Percentiles rank a stretch among this genome's conserved stretches.
phyloP scores from a whole-genome alignment of 805 yeast genomes.

The Ogataea henricii region DNA sequence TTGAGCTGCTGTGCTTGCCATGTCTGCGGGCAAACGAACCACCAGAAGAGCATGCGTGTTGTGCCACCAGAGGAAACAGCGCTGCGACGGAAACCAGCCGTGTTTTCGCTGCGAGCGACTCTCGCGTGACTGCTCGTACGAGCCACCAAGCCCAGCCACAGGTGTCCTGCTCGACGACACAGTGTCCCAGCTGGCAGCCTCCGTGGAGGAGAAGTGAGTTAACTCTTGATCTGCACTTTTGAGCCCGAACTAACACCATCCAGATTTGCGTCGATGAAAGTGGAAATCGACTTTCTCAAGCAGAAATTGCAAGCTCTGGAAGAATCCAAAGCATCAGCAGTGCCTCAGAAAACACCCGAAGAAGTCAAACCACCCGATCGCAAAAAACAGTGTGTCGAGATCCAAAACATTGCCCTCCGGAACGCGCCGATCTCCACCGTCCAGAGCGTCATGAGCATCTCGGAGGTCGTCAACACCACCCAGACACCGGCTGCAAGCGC shows the following conservation, averaged over 20 bases:
- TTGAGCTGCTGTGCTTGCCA: too few relatives aligned
- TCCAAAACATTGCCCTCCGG: conserved; percentile 15
- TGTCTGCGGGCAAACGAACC: not conserved
- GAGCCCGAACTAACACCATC: not conserved
- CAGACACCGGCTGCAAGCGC: not conserved
- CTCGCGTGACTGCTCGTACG: conserved; percentile 10
- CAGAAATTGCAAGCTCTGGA: not conserved
- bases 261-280: not conserved
- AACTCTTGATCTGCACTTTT: not conserved
- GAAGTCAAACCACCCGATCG: not conserved
- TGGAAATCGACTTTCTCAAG: not conserved
- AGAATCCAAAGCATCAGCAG: not conserved
- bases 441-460: conserved; percentile 15
- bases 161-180: not conserved
- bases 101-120: conserved; percentile 12
- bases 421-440: conserved; percentile 21
- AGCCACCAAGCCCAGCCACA: not conserved
- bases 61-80: conserved; percentile 13
- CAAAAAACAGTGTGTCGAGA: conserved; percentile 12
- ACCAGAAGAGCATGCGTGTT: conserved; percentile 9
- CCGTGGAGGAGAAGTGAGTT: not conserved
- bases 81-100: conserved; percentile 13
- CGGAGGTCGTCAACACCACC: not conserved
- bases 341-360: not conserved
- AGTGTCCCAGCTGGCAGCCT: not conserved